Percentiles rank a stretch among this genome's conserved stretches.
phyloP scores from a whole-genome alignment of 495 filamentous ascomycete species.

The Podospora pseudopauciseta region DNA sequence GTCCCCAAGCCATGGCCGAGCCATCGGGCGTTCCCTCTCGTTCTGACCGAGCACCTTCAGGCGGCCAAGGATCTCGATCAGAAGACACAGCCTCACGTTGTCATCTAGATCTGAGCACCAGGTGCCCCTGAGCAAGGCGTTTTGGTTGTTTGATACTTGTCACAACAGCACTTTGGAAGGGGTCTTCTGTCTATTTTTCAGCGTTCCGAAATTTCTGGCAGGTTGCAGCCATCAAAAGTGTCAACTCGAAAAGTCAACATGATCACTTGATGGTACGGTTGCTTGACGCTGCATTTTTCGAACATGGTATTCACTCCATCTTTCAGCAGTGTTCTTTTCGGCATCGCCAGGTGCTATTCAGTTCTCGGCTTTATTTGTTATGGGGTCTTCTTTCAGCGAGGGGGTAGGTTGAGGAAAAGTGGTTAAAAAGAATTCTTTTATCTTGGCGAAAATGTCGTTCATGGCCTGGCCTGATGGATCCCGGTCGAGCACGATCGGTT shows the following conservation, averaged over 20 bases:
- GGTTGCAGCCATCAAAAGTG: not conserved
- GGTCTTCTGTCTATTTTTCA: not conserved
- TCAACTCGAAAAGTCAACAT: not conserved
- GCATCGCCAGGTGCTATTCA: not conserved
- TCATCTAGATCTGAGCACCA: constrained; percentile 6
- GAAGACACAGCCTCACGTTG: constrained; percentile 3
- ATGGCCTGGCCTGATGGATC: not conserved
- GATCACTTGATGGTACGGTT: not conserved
- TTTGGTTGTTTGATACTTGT: not conserved
- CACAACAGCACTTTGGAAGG: not conserved
- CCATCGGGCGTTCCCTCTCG: constrained; percentile 25
- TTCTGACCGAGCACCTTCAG: constrained; percentile 28
- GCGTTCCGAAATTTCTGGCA: not conserved
- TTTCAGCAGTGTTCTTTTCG: not conserved
- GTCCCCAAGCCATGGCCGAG: constrained; percentile 31
- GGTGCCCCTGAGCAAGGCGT: not conserved
- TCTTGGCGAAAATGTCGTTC: not conserved
- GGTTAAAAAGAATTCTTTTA: not conserved
- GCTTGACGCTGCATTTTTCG: not conserved
- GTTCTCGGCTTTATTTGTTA: not conserved
- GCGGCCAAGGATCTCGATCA: constrained; percentile 24
- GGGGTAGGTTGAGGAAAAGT: not conserved
- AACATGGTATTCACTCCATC: not conserved
- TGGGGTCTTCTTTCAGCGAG: not conserved
- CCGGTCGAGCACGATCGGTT: constrained; percentile 2